Base-by-base conservation (phyloP, 2,329 filamentous ascomycete species). In the Diplodia sapinea region DNA sequence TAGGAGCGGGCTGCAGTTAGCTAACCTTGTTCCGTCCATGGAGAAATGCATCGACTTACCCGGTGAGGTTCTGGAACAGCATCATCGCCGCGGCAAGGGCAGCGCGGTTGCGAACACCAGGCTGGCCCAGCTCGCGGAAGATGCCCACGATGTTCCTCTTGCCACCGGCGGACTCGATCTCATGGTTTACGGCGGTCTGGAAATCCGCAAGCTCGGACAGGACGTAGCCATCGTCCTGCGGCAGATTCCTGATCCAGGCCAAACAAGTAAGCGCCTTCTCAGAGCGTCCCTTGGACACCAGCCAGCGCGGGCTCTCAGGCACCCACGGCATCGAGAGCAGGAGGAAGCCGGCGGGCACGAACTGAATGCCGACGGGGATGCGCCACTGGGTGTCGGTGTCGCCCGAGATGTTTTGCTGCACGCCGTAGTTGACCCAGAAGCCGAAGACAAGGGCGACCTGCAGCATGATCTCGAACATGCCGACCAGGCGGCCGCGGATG, bases 41-140 rank as follows among this genome's bases (percentile, higher is more conserved):
- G 29, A n/a, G 26, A 13, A n/a, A 6, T 11, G 11, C 3, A 3
- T 61, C 2, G 1, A 38, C 61, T 54, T 29, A 54, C 20, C 88
- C 89, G 0, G 89, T 91, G 85, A 91, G 89, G 75, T 91, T 89
- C 76, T 92, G 89, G 75, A 87, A 91, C 47, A 91, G 80, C 89
- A 84, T 86, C 49, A 83, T 78, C 17, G 75, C 88, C 82, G 91
- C 85, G 31, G 86, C 88, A 66, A 91, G 84, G 61, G 90, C 76
- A 2, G 85, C 86, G 57, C 89, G 85, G 72, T 89, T 89, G 66
- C 89, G 83, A 65, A 87, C 86, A 6, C 77, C 77, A 9, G 23
- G 31, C 33, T 65, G 61, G 12, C 9, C 61, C 33, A 65, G 65
- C 26, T 61, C 65, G 2, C 77, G 77, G 64, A 80, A 76, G 13